Evolutionary conservation across 208 protist species (phyloP).

Genomic region (Leishmania major): DNA sequence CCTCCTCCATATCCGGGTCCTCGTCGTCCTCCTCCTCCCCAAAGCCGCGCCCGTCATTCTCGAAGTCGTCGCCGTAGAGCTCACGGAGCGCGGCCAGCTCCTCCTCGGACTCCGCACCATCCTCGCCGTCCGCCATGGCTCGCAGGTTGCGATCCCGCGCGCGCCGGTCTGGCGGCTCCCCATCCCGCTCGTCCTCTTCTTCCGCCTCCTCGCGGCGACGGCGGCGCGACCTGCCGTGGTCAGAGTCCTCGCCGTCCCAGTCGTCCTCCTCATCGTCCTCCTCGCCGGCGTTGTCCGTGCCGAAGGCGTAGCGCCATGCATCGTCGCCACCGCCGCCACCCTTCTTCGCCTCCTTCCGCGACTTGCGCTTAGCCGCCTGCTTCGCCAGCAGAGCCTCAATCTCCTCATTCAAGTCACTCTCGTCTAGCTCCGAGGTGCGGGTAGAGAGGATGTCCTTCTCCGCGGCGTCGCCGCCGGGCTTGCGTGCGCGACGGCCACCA

Average conservation of each 20-base stretch:
- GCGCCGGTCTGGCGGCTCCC: conserved; percentile 5
- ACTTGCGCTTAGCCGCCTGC: conserved; percentile 25
- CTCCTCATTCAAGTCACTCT: conserved; percentile 88
- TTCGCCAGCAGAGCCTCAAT: conserved; percentile 59
- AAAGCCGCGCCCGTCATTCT: conserved; percentile 60
- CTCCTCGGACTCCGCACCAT: conserved; percentile 51
- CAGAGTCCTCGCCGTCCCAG: conserved; percentile 41
- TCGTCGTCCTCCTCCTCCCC: conserved; percentile 51
- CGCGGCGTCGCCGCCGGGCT: conserved; percentile 6
- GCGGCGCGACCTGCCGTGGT: conserved; percentile 30
- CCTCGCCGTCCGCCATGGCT: conserved; percentile 48
- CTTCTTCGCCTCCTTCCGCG: conserved; percentile 22
- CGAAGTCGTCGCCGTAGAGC: conserved; percentile 91
- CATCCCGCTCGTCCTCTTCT: conserved; percentile 35
- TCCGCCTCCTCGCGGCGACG: conserved; percentile 34
- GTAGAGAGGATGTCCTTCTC: conserved; percentile 28
- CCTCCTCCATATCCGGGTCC: conserved; percentile 65
- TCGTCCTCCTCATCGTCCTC: conserved; percentile 47
- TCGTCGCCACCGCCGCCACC: conserved; percentile 31
- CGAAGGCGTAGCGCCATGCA: conserved; percentile 87
- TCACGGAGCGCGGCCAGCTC: conserved; percentile 81
- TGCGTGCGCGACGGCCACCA: conserved; percentile 13
- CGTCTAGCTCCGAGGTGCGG: conserved; percentile 49
- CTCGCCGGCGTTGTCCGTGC: conserved; percentile 47
- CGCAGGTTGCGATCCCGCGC: conserved; percentile 40